Evolutionary conservation across 177 flowering plant species (phyloP).

Genomic region (Vitis hybrid): DNA sequence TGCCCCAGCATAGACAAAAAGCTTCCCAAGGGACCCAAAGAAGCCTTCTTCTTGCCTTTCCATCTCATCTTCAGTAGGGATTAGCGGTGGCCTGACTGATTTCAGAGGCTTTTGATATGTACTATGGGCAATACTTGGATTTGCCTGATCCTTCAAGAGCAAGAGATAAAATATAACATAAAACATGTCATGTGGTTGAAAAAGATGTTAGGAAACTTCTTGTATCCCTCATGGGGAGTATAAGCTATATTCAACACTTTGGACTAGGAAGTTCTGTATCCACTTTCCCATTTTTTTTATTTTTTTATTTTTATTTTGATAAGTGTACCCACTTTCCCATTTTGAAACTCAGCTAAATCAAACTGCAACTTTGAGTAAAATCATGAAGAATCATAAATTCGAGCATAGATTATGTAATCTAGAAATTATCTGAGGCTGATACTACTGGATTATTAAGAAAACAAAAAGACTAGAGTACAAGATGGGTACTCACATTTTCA

Average conservation of each 20-base stretch:
- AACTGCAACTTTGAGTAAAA: background rate
- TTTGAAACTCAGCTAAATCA: background rate
- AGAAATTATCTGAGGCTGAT: background rate
- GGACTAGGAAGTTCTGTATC: background rate
- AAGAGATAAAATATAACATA: slow-evolving; percentile 2
- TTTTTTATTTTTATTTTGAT: too few relatives aligned
- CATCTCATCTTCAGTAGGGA: slow-evolving; percentile 63
- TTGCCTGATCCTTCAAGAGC: slow-evolving; percentile 41
- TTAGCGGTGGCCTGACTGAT: slow-evolving; percentile 76
- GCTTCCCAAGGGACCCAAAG: slow-evolving; percentile 59
- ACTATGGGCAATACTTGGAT: slow-evolving; percentile 24
- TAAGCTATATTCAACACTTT: slow-evolving; percentile 1
- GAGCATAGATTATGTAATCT: background rate
- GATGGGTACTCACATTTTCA: slow-evolving; percentile 44
- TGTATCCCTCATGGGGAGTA: background rate
- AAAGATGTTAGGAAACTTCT: background rate
- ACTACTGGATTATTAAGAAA: background rate
- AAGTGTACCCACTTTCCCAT: background rate
- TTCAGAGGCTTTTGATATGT: slow-evolving; percentile 66
- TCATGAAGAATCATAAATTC: background rate
- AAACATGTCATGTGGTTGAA: background rate
- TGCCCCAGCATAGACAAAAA: slow-evolving; percentile 47
- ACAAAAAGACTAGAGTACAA: background rate
- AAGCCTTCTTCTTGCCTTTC: slow-evolving; percentile 83
- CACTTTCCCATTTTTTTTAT: background rate